A percentile compares a stretch with the other conserved stretches of the same genome.
Conservation (phyloP, 768 basidiomycete genomes). For the Suillus paluster region DNA sequence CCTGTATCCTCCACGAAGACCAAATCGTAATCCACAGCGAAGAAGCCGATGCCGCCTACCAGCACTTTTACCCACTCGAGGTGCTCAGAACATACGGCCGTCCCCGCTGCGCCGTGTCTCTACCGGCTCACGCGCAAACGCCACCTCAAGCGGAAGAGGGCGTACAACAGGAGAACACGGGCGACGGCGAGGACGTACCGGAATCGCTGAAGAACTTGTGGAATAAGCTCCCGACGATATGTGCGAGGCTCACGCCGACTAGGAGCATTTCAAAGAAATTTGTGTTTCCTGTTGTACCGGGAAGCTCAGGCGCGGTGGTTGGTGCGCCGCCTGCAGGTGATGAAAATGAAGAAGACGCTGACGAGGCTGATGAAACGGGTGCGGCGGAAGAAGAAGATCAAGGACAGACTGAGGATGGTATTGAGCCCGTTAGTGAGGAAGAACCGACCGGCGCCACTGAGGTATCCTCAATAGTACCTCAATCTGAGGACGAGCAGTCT, state of each 20-base stretch:
- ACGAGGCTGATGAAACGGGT: constrained; percentile 2
- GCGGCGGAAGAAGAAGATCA: constrained; percentile 5
- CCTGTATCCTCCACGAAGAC: constrained; percentile 67
- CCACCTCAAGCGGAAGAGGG: constrained; percentile 7
- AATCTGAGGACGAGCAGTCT: neutral
- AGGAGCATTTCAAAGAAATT: constrained; percentile 57
- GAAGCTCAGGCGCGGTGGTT: constrained; percentile 4
- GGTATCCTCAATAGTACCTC: neutral
- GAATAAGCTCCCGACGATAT: constrained; percentile 45
- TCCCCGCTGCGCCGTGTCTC: constrained; percentile 26
- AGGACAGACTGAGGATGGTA: neutral
- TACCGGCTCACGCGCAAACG: constrained; percentile 9
- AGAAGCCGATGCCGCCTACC: constrained; percentile 64
- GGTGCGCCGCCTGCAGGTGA: neutral
- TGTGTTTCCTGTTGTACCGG: constrained; percentile 45
- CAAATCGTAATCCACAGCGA: constrained; percentile 79
- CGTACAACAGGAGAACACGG: neutral
- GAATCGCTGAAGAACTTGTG: constrained; percentile 13
- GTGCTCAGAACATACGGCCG: constrained; percentile 36
- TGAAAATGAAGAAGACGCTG: constrained; percentile 1
- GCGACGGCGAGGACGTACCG: constrained; percentile 7
- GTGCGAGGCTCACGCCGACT: constrained; percentile 46
- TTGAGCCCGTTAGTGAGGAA: neutral
- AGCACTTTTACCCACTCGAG: constrained; percentile 67
- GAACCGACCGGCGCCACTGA: neutral